These are phyloP conservation scores for Allantophomopsis cytisporea DNA, from an alignment of 2,329 filamentous ascomycete genomes.

Conservation along the genomic window DNA sequence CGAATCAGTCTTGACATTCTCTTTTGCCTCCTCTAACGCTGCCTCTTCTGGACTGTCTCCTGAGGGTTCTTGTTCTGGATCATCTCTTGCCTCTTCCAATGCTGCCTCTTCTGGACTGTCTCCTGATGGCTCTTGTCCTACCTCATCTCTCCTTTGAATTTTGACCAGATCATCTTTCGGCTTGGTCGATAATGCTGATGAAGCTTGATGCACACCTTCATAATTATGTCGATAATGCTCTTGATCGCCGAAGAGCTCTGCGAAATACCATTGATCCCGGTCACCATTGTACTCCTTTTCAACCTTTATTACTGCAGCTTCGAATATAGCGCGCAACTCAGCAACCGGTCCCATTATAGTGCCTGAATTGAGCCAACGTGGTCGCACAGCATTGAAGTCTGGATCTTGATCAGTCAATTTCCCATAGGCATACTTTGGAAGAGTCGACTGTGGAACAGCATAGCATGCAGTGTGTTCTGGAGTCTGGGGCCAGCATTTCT, in stretches of 20 bases:
- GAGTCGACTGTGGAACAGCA: constrained; percentile 33
- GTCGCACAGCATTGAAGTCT: constrained; percentile 20
- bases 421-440: constrained; percentile 34
- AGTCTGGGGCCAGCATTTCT: constrained; percentile 31
- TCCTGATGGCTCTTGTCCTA: constrained; percentile 17
- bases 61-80: constrained; percentile 15
- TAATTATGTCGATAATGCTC: constrained; percentile 32
- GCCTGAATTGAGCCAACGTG: constrained; percentile 32
- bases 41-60: constrained; percentile 8
- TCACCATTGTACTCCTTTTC: constrained; percentile 1
- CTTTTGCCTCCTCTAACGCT: constrained; percentile 13
- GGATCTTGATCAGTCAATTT: constrained; percentile 24
- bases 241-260: constrained; percentile 36
- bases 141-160: no score
- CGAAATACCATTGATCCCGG: constrained; percentile 18
- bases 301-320: constrained; percentile 13
- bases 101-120: constrained; percentile 16
- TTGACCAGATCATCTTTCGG: no score
- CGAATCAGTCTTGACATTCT: constrained; percentile 2
- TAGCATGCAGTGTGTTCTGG: constrained; percentile 32
- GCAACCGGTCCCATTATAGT: constrained; percentile 34
- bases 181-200: no score
- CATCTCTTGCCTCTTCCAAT: constrained; percentile 24
- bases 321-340: constrained; percentile 31
- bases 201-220: background rate